Evolutionary conservation across 2,329 filamentous ascomycete genomes (phyloP).

Genomic region (Chrysoporthe austroafricana): DNA sequence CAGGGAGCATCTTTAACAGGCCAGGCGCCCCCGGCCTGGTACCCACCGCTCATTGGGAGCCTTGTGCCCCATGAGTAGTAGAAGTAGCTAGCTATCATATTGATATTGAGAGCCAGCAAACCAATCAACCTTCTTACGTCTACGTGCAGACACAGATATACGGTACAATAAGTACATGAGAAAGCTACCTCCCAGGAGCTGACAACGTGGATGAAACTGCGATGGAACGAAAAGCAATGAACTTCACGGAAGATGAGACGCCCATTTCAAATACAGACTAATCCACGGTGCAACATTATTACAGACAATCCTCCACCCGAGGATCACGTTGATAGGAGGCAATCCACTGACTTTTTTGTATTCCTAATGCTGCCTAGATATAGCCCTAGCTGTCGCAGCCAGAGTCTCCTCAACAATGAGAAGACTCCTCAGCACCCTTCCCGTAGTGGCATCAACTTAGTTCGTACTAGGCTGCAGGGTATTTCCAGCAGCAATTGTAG

Average conservation of each 20-base stretch:
- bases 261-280: not conserved
- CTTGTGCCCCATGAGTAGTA: not conserved
- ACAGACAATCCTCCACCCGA: not conserved
- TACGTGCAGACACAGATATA: not conserved
- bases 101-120: not conserved
- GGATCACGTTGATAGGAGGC: not conserved
- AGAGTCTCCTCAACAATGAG: not conserved
- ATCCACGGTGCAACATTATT: not conserved
- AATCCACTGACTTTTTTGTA: slow-evolving; percentile 22
- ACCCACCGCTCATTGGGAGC: not conserved
- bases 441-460: slow-evolving; percentile 8
- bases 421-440: not conserved
- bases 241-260: too few species aligned
- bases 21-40: not conserved
- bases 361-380: slow-evolving; percentile 21
- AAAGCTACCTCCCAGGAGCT: not conserved
- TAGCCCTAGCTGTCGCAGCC: slow-evolving; percentile 6
- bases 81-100: not conserved
- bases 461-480: slow-evolving; percentile 36
- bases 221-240: not conserved
- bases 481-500: slow-evolving; percentile 67
- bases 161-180: not conserved
- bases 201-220: not conserved
- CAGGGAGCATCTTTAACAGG: not conserved
- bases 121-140: not conserved